Percentiles rank a stretch among this genome's conserved stretches.
Evolutionary conservation across 352 stramenopile genomes (phyloP).

Genomic region (Globisporangium camurandrum): DNA sequence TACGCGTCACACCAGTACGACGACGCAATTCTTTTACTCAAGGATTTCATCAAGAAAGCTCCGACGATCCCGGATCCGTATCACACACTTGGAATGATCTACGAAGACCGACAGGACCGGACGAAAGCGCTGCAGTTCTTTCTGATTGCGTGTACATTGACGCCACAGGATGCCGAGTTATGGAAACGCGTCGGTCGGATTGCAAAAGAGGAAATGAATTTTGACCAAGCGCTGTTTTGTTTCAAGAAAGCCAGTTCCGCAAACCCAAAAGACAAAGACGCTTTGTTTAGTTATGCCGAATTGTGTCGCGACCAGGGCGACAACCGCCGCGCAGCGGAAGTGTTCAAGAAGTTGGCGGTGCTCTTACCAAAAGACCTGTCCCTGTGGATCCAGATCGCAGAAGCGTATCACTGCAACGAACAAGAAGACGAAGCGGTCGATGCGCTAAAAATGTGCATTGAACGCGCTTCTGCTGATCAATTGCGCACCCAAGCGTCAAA

Average conservation of each 20-base stretch:
- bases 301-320: conserved; percentile 72
- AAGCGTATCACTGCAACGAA: conserved; percentile 84
- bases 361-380: conserved; percentile 68
- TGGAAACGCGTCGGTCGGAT: conserved; percentile 82
- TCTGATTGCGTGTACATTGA: conserved; percentile 78
- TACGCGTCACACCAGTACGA: conserved; percentile 85
- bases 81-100: conserved; percentile 84
- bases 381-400: conserved; percentile 82
- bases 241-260: conserved; percentile 81
- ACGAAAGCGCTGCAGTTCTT: conserved; percentile 84
- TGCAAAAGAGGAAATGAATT: conserved; percentile 82
- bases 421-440: conserved; percentile 81
- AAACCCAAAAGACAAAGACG: conserved; percentile 74
- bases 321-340: conserved; percentile 66
- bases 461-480: conserved; percentile 57
- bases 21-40: conserved; percentile 69
- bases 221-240: conserved; percentile 79
- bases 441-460: conserved; percentile 78
- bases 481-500: conserved; percentile 62
- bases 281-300: conserved; percentile 75
- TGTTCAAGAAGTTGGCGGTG: conserved; percentile 75
- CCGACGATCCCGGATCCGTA: conserved; percentile 84
- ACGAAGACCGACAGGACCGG: conserved; percentile 74
- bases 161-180: conserved; percentile 71
- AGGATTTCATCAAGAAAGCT: conserved; percentile 87